Evolutionary conservation across 208 protist species (phyloP), one percentile per base, ranked within the genome.

Genomic region (Sergeia podlipaevii): DNA sequence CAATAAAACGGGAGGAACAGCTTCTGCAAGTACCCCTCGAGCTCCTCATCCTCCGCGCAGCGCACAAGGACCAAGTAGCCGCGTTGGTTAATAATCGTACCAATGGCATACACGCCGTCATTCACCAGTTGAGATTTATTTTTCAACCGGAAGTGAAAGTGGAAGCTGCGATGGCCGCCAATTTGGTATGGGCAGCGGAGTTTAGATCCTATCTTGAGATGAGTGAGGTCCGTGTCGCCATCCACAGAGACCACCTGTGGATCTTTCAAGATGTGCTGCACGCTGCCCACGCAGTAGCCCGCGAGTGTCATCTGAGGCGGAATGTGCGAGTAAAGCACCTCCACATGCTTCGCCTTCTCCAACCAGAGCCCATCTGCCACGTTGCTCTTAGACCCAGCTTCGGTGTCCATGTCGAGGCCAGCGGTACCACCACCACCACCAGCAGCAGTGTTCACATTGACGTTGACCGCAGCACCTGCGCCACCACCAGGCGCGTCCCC

Each of bases 21-120:
- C 11, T 71, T 56, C 13, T 39, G 24, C 36, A 95, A 48, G 55
- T 95, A 95, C 20, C 66, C 70, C n/a, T 81, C 72, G 21, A 95
- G 68, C 58, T 91, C 81, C 48, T 79, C 80, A 18, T 72, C 65
- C 24, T 85, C 77, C 13, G 66, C 63, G 60, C 82, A 89, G 53
- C 76, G 69, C 3, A 86, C 76, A 8, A 74, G 65, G 6, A 82
- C 61, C 10, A 95, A 57, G 71, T 95, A 95, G 32, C 84, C 88
- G 17, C 81, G 77, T 60, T 83, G 72, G 21, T 73, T 64, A 17
- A 78, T 78, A 34, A 91, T 64, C 10, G 71, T 77, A 17, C 88
- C 88, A 30, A 89, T 82, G 15, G 73, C 80, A 65, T 91, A 92
- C 20, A 78, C 72, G 27, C 54, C 49, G 24, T 74, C 77, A 45